A percentile compares a stretch with the other conserved stretches of the same genome.
These are phyloP conservation scores for Strobilomyces dryophilus DNA, from an alignment of 768 basidiomycete genomes.

Conservation along the genomic window DNA sequence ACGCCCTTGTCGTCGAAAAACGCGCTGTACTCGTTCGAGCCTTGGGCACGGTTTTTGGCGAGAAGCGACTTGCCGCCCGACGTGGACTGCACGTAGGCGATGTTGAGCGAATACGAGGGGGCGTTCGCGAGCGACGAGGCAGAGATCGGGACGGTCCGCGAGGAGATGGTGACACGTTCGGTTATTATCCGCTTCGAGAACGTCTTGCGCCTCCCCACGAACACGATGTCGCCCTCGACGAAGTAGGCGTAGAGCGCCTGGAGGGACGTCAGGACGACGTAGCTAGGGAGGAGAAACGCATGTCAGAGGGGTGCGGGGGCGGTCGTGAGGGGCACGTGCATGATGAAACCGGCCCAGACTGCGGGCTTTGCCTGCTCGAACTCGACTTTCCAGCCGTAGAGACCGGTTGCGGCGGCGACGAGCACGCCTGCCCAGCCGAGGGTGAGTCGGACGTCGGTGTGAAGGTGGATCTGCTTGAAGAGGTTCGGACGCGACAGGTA, in stretches of 20 bases:
- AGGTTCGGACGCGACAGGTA: conserved; percentile 74
- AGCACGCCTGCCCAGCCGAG: conserved; percentile 87
- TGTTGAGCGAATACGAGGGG: conserved; percentile 63
- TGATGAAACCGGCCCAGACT: conserved; percentile 71
- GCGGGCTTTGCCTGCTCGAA: conserved; percentile 85
- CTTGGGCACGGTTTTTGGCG: conserved; percentile 58
- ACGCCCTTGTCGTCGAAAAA: conserved; percentile 82
- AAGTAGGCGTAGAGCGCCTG: conserved; percentile 85
- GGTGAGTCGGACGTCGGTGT: conserved; percentile 83
- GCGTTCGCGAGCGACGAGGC: conserved; percentile 37
- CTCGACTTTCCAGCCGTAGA: conserved; percentile 84
- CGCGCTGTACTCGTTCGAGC: conserved; percentile 54
- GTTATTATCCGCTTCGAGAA: conserved; percentile 91
- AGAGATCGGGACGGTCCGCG: conserved; percentile 53
- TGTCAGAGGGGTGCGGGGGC: conserved; percentile 4
- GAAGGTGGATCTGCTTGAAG: conserved; percentile 82
- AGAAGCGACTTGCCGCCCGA: conserved; percentile 85
- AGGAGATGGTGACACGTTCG: conserved; percentile 78
- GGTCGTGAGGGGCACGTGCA: conserved; percentile 46
- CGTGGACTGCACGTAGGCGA: conserved; percentile 74
- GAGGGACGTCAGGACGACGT: conserved; percentile 63
- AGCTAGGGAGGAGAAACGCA: conserved; percentile 41
- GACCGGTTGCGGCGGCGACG: conserved; percentile 73
- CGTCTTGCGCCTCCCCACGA: conserved; percentile 86
- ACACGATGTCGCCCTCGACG: conserved; percentile 79